Conservation (phyloP, 2,329 filamentous ascomycete genomes). For the Aureobasidium lini region DNA sequence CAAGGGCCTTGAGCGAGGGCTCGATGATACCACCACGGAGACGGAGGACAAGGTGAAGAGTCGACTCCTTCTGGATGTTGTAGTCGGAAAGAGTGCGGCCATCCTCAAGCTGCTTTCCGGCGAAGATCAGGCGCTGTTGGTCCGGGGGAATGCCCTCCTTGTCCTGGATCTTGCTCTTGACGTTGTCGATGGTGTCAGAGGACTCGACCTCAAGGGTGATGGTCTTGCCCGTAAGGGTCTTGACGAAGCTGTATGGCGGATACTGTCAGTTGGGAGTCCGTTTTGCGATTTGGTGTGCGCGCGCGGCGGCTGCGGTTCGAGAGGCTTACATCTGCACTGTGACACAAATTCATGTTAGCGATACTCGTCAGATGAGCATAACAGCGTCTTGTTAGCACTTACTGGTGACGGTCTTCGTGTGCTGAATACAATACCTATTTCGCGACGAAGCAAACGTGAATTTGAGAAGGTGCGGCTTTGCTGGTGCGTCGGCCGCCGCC, state of each 20-base stretch:
- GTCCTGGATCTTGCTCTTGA: conserved; percentile 99
- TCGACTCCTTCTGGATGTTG: conserved; percentile 99
- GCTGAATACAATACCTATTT: conserved; percentile 10
- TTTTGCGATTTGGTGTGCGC: conserved; percentile 19
- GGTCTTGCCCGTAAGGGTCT: conserved; percentile 99
- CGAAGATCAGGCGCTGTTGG: conserved; percentile 98
- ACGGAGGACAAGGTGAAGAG: conserved; percentile 96
- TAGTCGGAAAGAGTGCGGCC: conserved; percentile 94
- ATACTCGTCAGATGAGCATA: not conserved
- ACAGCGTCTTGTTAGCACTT: not conserved
- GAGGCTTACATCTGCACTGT: conserved; percentile 82
- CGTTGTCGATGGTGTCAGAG: conserved; percentile 98
- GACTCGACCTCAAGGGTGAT: conserved; percentile 99
- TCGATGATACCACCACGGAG: conserved; percentile 99
- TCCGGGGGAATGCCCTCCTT: conserved; percentile 98
- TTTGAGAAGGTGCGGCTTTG: not conserved
- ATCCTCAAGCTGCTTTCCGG: conserved; percentile 98
- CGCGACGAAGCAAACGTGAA: conserved; percentile 1
- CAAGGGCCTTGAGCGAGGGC: conserved; percentile 96
- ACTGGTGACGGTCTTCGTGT: conserved; percentile 14
- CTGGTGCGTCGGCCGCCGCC: not conserved
- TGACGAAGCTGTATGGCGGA: conserved; percentile 74
- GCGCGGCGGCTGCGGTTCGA: conserved; percentile 21
- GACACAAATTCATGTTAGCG: conserved; percentile 13
- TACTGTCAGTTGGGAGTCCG: conserved; percentile 24